phyloP scores from a whole-genome alignment of 176 grass and related monocot genomes.

The Ensete ventricosum region DNA sequence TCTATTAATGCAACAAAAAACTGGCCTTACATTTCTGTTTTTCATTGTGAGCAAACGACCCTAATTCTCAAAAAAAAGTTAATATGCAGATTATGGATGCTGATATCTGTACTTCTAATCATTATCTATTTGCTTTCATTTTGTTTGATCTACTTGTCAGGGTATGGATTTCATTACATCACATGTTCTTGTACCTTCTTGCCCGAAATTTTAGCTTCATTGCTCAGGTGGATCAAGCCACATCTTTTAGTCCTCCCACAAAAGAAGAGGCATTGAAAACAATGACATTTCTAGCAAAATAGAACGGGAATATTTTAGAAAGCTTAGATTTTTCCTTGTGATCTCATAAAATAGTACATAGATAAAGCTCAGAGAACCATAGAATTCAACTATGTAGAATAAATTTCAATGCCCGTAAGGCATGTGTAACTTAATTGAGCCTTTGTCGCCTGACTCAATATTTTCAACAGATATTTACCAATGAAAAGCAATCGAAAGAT shows the following conservation, averaged over 20 bases:
- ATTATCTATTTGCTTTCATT: not conserved
- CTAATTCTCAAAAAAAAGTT: not conserved
- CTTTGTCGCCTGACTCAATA: not conserved
- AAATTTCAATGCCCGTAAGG: not conserved
- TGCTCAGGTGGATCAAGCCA: not conserved
- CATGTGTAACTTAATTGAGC: not conserved
- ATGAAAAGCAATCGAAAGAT: conserved; percentile 59
- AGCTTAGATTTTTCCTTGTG: not conserved
- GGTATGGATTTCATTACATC: not conserved
- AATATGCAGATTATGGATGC: not conserved
- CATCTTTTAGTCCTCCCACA: not conserved
- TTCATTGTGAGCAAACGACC: not conserved
- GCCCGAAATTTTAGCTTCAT: no score
- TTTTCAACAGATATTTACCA: conserved; percentile 43
- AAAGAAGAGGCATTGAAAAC: not conserved
- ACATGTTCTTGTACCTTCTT: not conserved
- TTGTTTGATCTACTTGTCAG: not conserved
- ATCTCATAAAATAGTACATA: not conserved
- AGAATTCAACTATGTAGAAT: not conserved
- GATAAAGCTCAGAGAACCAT: not conserved
- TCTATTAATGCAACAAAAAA: not conserved
- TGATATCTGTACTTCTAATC: not conserved
- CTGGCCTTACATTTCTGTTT: not conserved
- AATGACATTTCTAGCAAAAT: not conserved
- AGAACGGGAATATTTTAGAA: not conserved